A percentile compares a stretch with the other conserved stretches of the same genome.
Evolutionary conservation across 225 moss, liverwort and hornwort species (phyloP).

Genomic region (Neckera pumila): DNA sequence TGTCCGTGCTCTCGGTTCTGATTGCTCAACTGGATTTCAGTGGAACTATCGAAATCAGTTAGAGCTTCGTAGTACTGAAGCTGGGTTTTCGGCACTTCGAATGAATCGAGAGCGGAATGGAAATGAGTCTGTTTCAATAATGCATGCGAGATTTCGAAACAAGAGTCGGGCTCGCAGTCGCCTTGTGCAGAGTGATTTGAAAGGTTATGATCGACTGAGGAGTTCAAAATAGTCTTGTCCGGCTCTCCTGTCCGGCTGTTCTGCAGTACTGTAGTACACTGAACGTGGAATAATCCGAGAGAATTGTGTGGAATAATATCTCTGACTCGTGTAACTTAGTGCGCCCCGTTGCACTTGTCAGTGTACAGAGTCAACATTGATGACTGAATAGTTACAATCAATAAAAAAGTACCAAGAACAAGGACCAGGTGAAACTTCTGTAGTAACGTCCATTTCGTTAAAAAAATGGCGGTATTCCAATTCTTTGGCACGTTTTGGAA

Average conservation of each 20-base stretch:
- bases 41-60: not conserved
- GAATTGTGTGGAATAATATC: not conserved
- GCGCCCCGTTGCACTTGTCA: too few relatives aligned
- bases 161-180: not conserved
- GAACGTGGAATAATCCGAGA: not conserved
- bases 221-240: not conserved
- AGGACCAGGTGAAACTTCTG: not conserved
- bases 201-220: not conserved
- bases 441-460: not conserved
- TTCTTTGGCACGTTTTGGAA: too few relatives aligned
- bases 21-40: not conserved
- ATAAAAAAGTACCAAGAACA: not conserved
- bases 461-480: too few relatives aligned
- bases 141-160: not conserved
- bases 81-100: not conserved
- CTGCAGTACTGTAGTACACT: not conserved
- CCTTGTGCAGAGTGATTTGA: not conserved
- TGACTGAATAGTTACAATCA: not conserved
- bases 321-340: too few relatives aligned
- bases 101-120: not conserved
- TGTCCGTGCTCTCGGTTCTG: not conserved
- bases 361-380: not conserved
- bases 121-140: not conserved
- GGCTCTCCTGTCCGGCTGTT: not conserved
- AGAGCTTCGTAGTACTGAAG: not conserved